Base-by-base conservation (phyloP, 371 early-diverging fungal species). In the Actinomucor elegans region DNA sequence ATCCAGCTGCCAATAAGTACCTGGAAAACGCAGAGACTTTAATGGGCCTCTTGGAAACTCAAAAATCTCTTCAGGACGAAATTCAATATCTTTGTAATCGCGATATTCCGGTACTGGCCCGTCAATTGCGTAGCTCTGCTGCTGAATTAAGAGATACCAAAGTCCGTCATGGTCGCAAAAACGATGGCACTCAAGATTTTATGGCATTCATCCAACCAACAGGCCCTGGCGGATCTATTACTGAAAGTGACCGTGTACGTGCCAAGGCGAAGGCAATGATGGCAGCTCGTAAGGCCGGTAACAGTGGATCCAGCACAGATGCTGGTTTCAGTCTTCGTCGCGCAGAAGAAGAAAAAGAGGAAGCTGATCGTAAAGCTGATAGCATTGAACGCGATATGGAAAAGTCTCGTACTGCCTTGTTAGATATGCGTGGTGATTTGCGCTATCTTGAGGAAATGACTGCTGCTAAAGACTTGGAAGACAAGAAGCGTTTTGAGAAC, bases 191-290 rank as follows among this genome's bases (percentile, higher is more conserved):
- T 7, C 67, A 69, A 26, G 74, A 77, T n/a, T 77, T 48, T 38
- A 73, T 66, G 67, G 54, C 64, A 0, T 77, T 59, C 48, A 53
- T 77, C 41, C 59, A 67, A 44, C 72, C 77, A n/a, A 83, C 84
- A 1, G 86, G 86, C 2, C 84, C 86, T 8, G 81, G 79, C 17
- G 84, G 84, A 12, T 56, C 70, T 21, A 58, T 82, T 18, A 82
- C 84, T 0, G 83, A 83, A 35, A 72, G 78, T 23, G 86, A 86
- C 43, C 73, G 74, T 45, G 83, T 81, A 46, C 80, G 81, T 42
- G 83, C 86, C n/a, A 83, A 83, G 43, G 86, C 83, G 29, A 80
- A 81, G 45, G 78, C 80, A 3, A 75, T 79, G 79, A 72, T 85
- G 81, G 82, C 84, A n/a, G 82, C 80, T 20, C 71, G 80, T 34